A percentile compares a stretch with the other conserved stretches of the same genome.
These are phyloP conservation scores for Stenocarpella maydis DNA, from an alignment of 2,329 filamentous ascomycete species.

Conservation along the genomic window DNA sequence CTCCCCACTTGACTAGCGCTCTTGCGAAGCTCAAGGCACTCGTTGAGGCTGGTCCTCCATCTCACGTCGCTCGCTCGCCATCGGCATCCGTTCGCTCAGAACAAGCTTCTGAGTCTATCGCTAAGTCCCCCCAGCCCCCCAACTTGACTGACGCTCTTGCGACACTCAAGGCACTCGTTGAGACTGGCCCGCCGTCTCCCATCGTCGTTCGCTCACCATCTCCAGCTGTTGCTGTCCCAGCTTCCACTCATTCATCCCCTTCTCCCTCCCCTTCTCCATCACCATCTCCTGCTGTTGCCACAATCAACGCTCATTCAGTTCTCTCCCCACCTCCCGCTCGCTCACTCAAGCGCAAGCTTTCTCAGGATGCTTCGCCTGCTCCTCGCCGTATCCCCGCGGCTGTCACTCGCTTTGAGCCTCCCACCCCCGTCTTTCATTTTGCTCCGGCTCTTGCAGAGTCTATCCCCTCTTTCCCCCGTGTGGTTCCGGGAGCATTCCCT, in stretches of 20 bases:
- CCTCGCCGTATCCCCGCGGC: not conserved
- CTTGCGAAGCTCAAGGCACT: conserved; percentile 6
- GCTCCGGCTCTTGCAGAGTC: not conserved
- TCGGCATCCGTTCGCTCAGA: not conserved
- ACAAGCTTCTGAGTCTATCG: not conserved
- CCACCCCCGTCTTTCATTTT: conserved; percentile 10
- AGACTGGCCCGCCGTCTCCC: not conserved
- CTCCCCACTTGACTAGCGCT: not conserved
- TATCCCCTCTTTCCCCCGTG: not conserved
- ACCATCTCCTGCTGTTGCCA: not conserved
- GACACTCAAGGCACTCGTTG: not conserved
- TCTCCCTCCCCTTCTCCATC: not conserved
- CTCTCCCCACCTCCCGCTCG: not conserved
- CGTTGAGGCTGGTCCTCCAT: not conserved
- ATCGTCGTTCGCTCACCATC: not conserved
- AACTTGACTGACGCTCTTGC: conserved; percentile 6
- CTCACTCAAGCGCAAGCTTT: conserved; percentile 25
- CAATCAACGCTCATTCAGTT: not conserved
- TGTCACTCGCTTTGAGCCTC: conserved; percentile 21
- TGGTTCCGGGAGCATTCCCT: conserved; percentile 3
- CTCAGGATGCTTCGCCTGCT: conserved; percentile 20
- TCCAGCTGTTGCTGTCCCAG: not conserved
- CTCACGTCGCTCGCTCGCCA: not conserved
- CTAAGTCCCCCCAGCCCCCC: not conserved
- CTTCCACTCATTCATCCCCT: not conserved